phyloP scores from a whole-genome alignment of 2,329 filamentous ascomycete genomes.

The Saccharata proteae region DNA sequence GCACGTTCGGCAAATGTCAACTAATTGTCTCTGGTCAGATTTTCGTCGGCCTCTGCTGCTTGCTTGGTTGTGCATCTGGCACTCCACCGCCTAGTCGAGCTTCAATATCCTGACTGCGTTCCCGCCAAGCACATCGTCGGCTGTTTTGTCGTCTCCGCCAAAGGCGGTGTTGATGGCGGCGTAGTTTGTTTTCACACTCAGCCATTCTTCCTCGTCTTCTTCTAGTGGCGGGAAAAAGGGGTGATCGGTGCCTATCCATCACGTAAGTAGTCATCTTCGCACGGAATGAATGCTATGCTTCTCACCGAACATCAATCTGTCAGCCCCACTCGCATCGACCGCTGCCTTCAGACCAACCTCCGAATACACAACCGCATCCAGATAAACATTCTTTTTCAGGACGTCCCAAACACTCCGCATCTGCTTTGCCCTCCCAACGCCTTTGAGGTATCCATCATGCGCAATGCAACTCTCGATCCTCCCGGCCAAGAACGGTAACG shows the following conservation, averaged over 20 bases:
- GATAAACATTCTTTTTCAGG: slow-evolving; percentile 63
- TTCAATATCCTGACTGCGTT: slow-evolving; percentile 46
- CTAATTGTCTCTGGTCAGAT: too few species aligned
- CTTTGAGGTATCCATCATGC: slow-evolving; percentile 66
- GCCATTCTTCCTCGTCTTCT: slow-evolving; percentile 53
- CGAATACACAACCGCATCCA: slow-evolving; percentile 79
- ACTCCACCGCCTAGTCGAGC: slow-evolving; percentile 9
- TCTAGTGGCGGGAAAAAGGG: slow-evolving; percentile 72
- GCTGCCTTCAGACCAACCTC: slow-evolving; percentile 61
- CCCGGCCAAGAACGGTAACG: slow-evolving; percentile 77
- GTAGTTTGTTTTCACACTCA: slow-evolving; percentile 52
- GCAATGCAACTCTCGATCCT: slow-evolving; percentile 77
- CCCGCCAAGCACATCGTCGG: slow-evolving; percentile 44
- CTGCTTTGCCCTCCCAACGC: slow-evolving; percentile 46
- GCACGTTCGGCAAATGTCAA: too few species aligned
- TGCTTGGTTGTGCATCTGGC: too few species aligned
- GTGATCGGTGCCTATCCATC: slow-evolving; percentile 57
- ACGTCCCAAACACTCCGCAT: slow-evolving; percentile 52
- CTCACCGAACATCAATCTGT: slow-evolving; percentile 61
- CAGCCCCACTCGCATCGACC: slow-evolving; percentile 52
- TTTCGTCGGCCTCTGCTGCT: too few species aligned
- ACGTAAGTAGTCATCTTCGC: neutral
- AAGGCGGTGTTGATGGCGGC: slow-evolving; percentile 44
- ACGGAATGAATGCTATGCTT: slow-evolving; percentile 6
- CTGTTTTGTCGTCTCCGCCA: slow-evolving; percentile 31